Conservation (phyloP, 2,329 filamentous ascomycete genomes). For the Piedraia hortae region DNA sequence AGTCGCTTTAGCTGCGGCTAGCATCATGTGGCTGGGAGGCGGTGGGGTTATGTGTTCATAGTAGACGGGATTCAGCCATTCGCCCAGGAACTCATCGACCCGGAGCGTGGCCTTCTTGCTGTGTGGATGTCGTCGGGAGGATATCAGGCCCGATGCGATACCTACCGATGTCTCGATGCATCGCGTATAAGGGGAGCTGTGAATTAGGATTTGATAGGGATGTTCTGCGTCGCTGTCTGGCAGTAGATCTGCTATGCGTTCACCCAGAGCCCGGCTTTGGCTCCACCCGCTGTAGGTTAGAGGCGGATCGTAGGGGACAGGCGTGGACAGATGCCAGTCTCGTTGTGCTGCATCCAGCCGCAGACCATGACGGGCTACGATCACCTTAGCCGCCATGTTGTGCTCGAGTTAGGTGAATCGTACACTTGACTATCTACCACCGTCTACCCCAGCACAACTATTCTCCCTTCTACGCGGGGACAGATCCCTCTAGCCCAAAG, state of each 20-base stretch:
- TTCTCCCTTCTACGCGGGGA: constrained; percentile 51
- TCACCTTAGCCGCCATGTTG: constrained; percentile 21
- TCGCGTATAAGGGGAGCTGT: constrained; percentile 78
- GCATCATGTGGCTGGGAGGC: constrained; percentile 62
- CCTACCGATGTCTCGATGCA: constrained; percentile 81
- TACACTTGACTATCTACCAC: constrained; percentile 1
- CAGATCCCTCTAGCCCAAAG: constrained; percentile 61
- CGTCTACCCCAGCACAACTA: constrained; percentile 15
- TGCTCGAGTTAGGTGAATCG: constrained; percentile 10
- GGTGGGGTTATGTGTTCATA: constrained; percentile 80
- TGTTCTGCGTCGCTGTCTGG: constrained; percentile 24
- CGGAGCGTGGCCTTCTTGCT: constrained; percentile 34
- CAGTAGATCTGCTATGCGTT: constrained; percentile 52
- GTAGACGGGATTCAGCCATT: constrained; percentile 86
- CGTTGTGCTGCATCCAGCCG: constrained; percentile 85
- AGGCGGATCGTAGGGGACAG: constrained; percentile 83
- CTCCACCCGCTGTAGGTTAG: constrained; percentile 85
- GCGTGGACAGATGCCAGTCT: constrained; percentile 78
- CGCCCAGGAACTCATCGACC: constrained; percentile 75
- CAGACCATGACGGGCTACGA: constrained; percentile 54
- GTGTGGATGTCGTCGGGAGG: constrained; percentile 7
- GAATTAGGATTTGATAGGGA: constrained; percentile 55
- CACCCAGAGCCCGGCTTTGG: constrained; percentile 56
- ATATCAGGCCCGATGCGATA: constrained; percentile 56
- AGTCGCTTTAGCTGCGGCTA: constrained; percentile 68